phyloP scores from a whole-genome alignment of 2,329 filamentous ascomycete genomes.

The Coccinonectria pachysandricola region DNA sequence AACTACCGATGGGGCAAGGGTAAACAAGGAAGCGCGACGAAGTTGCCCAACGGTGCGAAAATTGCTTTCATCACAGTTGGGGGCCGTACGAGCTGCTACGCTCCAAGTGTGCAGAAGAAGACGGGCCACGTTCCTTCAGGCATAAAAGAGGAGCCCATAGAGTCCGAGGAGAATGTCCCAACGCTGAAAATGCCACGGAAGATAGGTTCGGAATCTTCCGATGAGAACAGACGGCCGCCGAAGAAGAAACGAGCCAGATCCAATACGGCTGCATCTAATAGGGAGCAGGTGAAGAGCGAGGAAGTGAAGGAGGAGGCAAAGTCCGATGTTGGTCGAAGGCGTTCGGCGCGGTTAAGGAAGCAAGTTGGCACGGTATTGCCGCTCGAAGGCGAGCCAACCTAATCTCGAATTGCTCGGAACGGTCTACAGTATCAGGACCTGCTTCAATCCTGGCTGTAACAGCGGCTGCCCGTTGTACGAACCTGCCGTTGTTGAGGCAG shows the following conservation, averaged over 20 bases:
- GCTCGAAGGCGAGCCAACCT: too few species aligned
- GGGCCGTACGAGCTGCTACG: constrained; percentile 81
- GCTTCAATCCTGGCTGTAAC: too few species aligned
- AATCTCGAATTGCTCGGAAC: too few species aligned
- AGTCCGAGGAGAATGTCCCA: constrained; percentile 16
- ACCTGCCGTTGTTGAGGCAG: too few species aligned
- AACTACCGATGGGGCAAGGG: constrained; percentile 84
- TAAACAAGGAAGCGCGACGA: constrained; percentile 57
- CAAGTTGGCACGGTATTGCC: too few species aligned
- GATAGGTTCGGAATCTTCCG: constrained; percentile 10
- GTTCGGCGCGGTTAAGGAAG: constrained; percentile 14
- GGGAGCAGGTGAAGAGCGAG: constrained; percentile 11
- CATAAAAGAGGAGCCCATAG: constrained; percentile 32
- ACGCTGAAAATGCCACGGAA: constrained; percentile 17
- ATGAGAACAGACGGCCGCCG: constrained; percentile 13
- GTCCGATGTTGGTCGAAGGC: constrained; percentile 10
- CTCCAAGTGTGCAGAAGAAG: constrained; percentile 81
- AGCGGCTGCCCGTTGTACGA: too few species aligned
- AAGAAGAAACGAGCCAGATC: constrained; percentile 18
- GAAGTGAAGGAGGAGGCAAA: constrained; percentile 3
- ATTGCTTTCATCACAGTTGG: constrained; percentile 83
- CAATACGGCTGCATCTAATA: constrained; percentile 15
- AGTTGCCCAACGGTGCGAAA: constrained; percentile 73
- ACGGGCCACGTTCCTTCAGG: constrained; percentile 32
- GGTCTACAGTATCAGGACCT: too few species aligned